Conservation (phyloP, 2,329 filamentous ascomycete genomes). For the Colletotrichum tamarilloi region DNA sequence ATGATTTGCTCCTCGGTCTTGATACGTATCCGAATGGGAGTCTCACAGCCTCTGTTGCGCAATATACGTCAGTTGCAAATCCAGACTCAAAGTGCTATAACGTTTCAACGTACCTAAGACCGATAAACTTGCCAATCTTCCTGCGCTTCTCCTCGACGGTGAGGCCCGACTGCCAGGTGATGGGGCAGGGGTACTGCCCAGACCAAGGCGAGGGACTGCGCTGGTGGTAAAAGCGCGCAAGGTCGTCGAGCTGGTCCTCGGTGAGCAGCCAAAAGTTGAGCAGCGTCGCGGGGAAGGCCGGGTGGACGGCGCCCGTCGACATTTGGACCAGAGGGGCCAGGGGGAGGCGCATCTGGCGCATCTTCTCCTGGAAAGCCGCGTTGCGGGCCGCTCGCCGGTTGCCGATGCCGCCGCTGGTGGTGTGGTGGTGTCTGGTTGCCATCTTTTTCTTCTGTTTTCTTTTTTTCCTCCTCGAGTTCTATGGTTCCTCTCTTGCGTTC, state of each 20-base stretch:
- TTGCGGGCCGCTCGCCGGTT: conserved; percentile 54
- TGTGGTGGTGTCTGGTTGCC: conserved; percentile 33
- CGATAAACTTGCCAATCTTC: conserved; percentile 80
- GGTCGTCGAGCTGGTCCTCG: conserved; percentile 74
- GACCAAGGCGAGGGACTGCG: conserved; percentile 66
- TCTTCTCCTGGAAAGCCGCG: conserved; percentile 68
- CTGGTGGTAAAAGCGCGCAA: conserved; percentile 81
- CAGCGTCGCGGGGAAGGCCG: conserved; percentile 72
- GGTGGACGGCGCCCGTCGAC: conserved; percentile 70
- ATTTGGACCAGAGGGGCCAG: conserved; percentile 76
- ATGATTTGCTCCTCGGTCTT: conserved; percentile 61
- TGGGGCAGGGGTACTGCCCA: conserved; percentile 73
- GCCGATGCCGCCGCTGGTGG: conserved; percentile 42
- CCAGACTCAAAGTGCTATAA: too few species aligned
- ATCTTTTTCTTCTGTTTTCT: conserved; percentile 6
- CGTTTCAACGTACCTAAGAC: conserved; percentile 56
- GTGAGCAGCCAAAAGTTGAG: conserved; percentile 81
- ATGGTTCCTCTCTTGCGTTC: not conserved
- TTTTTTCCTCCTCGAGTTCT: not conserved
- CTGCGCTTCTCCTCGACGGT: conserved; percentile 75
- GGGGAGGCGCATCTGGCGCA: conserved; percentile 72
- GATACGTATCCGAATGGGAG: conserved; percentile 36
- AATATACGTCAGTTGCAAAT: not conserved
- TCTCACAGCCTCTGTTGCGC: conserved; percentile 32
- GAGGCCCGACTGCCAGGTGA: conserved; percentile 68